phyloP scores from a whole-genome alignment of 2,329 filamentous ascomycete species.

The Colletotrichum higginsianum region DNA sequence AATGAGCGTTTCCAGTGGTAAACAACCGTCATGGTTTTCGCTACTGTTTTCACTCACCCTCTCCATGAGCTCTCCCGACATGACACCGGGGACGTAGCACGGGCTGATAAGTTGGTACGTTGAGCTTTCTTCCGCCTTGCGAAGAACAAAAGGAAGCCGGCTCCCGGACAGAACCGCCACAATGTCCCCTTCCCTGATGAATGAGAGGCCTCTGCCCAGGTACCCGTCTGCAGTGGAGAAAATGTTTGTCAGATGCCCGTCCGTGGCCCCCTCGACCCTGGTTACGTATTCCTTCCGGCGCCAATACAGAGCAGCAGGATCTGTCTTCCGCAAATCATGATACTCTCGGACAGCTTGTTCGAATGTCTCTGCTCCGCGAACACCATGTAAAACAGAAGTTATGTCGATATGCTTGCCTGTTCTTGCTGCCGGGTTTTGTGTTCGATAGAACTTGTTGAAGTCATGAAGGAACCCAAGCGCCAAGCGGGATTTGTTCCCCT shows the following conservation, averaged over 20 bases:
- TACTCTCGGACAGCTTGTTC: neutral
- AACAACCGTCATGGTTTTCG: neutral
- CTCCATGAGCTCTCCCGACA: slow-evolving; percentile 6
- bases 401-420: neutral
- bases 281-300: neutral
- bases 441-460: neutral
- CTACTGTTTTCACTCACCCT: neutral
- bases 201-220: neutral
- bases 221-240: neutral
- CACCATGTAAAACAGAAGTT: too few relatives aligned
- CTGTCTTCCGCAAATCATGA: neutral
- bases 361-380: too few relatives aligned
- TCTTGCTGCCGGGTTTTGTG: neutral
- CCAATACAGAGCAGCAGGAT: neutral
- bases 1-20: neutral
- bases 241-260: neutral
- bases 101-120: neutral
- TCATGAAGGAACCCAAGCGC: neutral
- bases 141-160: slow-evolving; percentile 8
- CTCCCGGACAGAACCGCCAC: slow-evolving; percentile 8
- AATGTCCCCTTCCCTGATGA: neutral
- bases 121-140: neutral
- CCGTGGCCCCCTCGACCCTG: neutral
- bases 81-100: slow-evolving; percentile 2
- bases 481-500: neutral